phyloP scores from a whole-genome alignment of 2,329 filamentous ascomycete species.

The Curvularia hawaiiensis region DNA sequence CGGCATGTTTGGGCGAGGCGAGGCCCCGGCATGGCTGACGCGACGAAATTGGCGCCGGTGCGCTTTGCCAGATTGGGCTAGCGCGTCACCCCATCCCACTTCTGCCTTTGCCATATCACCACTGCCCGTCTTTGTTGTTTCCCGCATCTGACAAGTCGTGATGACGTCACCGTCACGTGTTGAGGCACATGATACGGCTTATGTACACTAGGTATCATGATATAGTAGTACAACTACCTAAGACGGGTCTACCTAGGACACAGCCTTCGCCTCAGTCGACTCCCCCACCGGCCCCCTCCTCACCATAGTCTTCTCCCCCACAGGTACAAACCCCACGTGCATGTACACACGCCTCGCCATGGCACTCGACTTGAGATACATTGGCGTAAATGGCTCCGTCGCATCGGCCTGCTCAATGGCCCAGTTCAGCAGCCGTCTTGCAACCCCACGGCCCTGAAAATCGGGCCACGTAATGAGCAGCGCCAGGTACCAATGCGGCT shows the following conservation, averaged over 20 bases:
- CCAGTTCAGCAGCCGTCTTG: slow-evolving; percentile 36
- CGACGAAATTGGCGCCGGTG: slow-evolving; percentile 16
- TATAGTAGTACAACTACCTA: slow-evolving; percentile 3
- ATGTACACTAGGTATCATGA: background rate
- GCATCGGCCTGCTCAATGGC: slow-evolving; percentile 40
- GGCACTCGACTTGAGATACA: slow-evolving; percentile 38
- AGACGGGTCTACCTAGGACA: background rate
- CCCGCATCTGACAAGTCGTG: background rate
- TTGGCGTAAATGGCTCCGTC: slow-evolving; percentile 23
- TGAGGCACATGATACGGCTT: background rate
- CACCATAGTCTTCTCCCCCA: slow-evolving; percentile 24
- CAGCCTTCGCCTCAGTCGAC: background rate
- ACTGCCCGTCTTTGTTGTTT: background rate
- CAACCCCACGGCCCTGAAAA: slow-evolving; percentile 38
- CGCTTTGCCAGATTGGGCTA: slow-evolving; percentile 11
- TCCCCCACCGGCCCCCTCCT: slow-evolving; percentile 24
- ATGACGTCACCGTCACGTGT: background rate
- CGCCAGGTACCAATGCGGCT: slow-evolving; percentile 42
- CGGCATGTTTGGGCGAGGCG: slow-evolving; percentile 19
- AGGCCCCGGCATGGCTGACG: slow-evolving; percentile 6
- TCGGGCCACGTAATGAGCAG: slow-evolving; percentile 37
- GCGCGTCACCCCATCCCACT: background rate
- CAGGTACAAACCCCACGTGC: slow-evolving; percentile 36
- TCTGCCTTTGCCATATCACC: background rate
- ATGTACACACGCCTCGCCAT: slow-evolving; percentile 37